Percentiles rank a stretch among this genome's conserved stretches.
Evolutionary conservation across 2,329 filamentous ascomycete genomes (phyloP).

Genomic region (Aspergillus costaricaensis): DNA sequence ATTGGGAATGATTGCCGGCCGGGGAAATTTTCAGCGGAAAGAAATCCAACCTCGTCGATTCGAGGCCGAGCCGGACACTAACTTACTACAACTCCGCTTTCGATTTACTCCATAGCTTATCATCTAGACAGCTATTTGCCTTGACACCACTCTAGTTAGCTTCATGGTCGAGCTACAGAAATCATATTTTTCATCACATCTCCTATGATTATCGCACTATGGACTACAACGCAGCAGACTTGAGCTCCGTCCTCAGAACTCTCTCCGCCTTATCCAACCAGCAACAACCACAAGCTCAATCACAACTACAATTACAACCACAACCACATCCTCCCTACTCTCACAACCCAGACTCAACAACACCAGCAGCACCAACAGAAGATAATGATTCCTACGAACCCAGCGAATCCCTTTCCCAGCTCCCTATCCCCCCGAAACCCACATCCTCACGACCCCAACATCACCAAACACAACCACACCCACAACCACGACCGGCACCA

Average conservation of each 20-base stretch:
- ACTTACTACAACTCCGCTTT: not conserved
- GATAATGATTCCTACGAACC: slow-evolving; percentile 4
- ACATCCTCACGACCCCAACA: not conserved
- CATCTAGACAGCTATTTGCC: too few relatives aligned
- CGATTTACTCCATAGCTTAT: too few relatives aligned
- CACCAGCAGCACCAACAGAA: not conserved
- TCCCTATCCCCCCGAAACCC: not conserved
- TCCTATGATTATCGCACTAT: slow-evolving; percentile 9
- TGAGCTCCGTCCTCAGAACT: slow-evolving; percentile 45
- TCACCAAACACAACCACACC: slow-evolving; percentile 9
- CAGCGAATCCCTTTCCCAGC: not conserved
- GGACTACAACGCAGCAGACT: slow-evolving; percentile 36
- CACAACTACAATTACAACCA: not conserved
- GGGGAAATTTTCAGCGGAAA: slow-evolving; percentile 23
- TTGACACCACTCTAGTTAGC: too few relatives aligned
- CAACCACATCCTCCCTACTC: not conserved
- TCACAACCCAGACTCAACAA: not conserved
- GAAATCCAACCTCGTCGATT: slow-evolving; percentile 6
- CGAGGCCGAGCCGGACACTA: not conserved
- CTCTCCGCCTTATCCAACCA: slow-evolving; percentile 40
- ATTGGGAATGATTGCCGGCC: slow-evolving; percentile 2
- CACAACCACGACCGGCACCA: not conserved
- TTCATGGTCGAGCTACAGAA: too few relatives aligned
- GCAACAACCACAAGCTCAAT: slow-evolving; percentile 7
- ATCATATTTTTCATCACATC: too few relatives aligned